Percentiles rank a stretch among this genome's conserved stretches.
These are phyloP conservation scores for Peziza echinospora DNA, from an alignment of 495 filamentous ascomycete genomes.

Conservation along the genomic window DNA sequence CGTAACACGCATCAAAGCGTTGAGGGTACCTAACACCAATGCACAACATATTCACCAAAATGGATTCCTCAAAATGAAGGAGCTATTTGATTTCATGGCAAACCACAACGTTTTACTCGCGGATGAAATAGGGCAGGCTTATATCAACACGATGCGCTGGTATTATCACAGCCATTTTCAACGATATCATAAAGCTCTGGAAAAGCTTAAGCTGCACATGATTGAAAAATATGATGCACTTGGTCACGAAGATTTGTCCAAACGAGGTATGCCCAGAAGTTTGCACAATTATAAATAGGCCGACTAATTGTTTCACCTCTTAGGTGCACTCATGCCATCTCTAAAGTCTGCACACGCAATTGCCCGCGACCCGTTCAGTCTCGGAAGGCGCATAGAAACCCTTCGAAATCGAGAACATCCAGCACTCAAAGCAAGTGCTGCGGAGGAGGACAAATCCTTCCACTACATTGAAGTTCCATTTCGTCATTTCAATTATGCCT, in stretches of 20 bases:
- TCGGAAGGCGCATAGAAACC: slow-evolving; percentile 66
- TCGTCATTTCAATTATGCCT: slow-evolving; percentile 77
- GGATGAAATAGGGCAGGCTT: slow-evolving; percentile 76
- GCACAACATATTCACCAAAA: slow-evolving; percentile 89
- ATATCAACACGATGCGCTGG: slow-evolving; percentile 98
- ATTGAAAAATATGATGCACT: slow-evolving; percentile 72
- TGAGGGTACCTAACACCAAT: slow-evolving; percentile 86
- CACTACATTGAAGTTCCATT: slow-evolving; percentile 83
- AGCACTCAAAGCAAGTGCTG: slow-evolving; percentile 43
- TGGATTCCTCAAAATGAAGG: slow-evolving; percentile 65
- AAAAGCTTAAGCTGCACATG: slow-evolving; percentile 59
- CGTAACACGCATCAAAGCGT: slow-evolving; percentile 76
- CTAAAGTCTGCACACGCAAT: slow-evolving; percentile 26
- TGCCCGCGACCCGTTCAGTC: slow-evolving; percentile 66
- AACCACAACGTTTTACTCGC: slow-evolving; percentile 56
- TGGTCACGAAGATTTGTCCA: slow-evolving; percentile 48
- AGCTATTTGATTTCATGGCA: slow-evolving; percentile 64
- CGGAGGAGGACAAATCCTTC: slow-evolving; percentile 63
- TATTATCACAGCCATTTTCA: slow-evolving; percentile 86
- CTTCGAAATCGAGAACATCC: slow-evolving; percentile 52
- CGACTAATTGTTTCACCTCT: neutral
- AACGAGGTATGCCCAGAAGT: slow-evolving; percentile 30
- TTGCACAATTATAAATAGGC: slow-evolving; percentile 1
- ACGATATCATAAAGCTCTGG: slow-evolving; percentile 62
- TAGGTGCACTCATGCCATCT: slow-evolving; percentile 17